Base-by-base conservation (phyloP, 148 eudicot species). In the Vaccinium darrowii region DNA sequence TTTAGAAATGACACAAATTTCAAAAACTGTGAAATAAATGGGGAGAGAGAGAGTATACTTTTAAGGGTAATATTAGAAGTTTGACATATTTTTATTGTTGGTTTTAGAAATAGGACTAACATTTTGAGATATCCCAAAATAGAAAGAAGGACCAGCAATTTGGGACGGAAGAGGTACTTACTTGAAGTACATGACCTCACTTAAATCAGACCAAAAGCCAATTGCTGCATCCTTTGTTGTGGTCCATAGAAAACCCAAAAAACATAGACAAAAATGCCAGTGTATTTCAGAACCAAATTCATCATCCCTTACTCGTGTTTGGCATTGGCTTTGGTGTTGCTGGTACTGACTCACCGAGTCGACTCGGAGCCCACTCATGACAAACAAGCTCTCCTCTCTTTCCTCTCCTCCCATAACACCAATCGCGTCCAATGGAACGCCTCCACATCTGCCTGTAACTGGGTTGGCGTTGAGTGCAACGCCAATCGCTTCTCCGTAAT, bases 391-490 rank as follows among this genome's bases (percentile, higher is more conserved):
- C 91, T 97, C 11, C 94, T 90, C 19, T 75, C 90, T 12, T 95
- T 97, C 90, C 58, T 94, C 54, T 81, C 91, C 0, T 56, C 89
- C 82, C 96, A 93, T 0, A 98, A 95, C 92, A 76, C 82, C 21
- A 78, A 76, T 3, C 95, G 95, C 27, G 36, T 94, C 84, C 76
- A 58, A 0, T 97, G 99, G 99, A 89, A 92, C 88, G 14, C 84
- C 1, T 90, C 96, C 39, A 87, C 51, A 30, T 89, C 98, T 0
- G 88, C 86, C 25, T 97, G 99, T 81, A 27, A 76, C 83, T 97
- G 98, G 98, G 87, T 86, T n/a, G 99, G 99, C 1, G 90, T 97
- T 72, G 62, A 36, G 16, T 97, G 99, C 85, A 91, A 97, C 89
- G 3, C 87, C 16, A 56, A 88, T 16, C 85, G 73, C 10, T 60